Evolutionary conservation across 208 protist genomes (phyloP).

Genomic region (Leishmania martiniquensis): DNA sequence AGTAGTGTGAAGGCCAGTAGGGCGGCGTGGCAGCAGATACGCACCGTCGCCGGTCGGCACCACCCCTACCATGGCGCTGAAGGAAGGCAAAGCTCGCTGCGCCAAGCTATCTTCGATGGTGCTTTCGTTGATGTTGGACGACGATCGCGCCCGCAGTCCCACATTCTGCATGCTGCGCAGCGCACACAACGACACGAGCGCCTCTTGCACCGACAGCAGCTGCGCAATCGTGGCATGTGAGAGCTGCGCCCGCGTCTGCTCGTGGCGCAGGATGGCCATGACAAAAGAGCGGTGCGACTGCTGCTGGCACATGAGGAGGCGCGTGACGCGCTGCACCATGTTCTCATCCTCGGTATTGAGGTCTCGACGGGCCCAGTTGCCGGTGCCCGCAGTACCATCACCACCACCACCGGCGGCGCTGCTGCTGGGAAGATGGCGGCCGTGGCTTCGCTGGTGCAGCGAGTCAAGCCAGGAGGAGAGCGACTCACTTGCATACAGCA

Average conservation of each 20-base stretch:
- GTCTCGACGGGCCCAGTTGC: constrained; percentile 80
- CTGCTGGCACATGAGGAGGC: constrained; percentile 61
- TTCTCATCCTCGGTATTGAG: constrained; percentile 76
- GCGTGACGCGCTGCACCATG: constrained; percentile 73
- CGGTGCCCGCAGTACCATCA: background rate
- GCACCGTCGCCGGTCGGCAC: background rate
- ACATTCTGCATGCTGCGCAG: constrained; percentile 84
- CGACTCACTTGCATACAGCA: constrained; percentile 41
- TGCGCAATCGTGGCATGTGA: constrained; percentile 52
- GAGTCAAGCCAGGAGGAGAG: constrained; percentile 3
- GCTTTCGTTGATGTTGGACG: background rate
- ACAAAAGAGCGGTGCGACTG: constrained; percentile 79
- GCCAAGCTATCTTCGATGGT: background rate
- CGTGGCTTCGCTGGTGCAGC: background rate
- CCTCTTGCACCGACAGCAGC: constrained; percentile 75
- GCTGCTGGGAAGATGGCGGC: no score
- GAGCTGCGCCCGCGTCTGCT: constrained; percentile 36
- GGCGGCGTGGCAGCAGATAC: constrained; percentile 19
- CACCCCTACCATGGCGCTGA: constrained; percentile 18
- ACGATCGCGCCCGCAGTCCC: constrained; percentile 23
- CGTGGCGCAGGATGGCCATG: constrained; percentile 56
- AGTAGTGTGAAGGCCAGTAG: constrained; percentile 7
- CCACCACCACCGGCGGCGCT: background rate
- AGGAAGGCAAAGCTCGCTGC: constrained; percentile 18
- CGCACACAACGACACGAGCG: constrained; percentile 56